Percentiles rank a stretch among this genome's conserved stretches.
Evolutionary conservation across 345 rosid species (phyloP).

Genomic region (Salix purpurea): DNA sequence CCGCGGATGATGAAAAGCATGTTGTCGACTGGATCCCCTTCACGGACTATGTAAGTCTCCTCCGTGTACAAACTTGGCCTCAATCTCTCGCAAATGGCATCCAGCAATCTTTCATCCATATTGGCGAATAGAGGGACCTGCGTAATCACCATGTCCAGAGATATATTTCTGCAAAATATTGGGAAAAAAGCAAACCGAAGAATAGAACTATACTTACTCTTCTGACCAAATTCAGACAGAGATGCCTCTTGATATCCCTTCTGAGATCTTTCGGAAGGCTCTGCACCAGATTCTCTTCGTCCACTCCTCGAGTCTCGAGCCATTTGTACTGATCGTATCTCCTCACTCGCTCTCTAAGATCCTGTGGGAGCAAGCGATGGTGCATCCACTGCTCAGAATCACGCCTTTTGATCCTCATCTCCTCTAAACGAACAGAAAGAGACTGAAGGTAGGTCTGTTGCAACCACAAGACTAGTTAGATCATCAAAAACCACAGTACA

Average conservation of each 20-base stretch:
- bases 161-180: background rate
- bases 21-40: conserved; percentile 86
- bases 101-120: conserved; percentile 79
- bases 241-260: conserved; percentile 84
- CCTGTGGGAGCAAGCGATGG: conserved; percentile 78
- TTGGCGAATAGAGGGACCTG: conserved; percentile 85
- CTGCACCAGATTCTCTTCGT: conserved; percentile 65
- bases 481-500: background rate
- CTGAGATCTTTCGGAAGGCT: conserved; percentile 83
- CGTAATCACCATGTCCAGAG: background rate
- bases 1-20: conserved; percentile 87
- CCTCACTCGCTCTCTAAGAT: conserved; percentile 59
- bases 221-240: conserved; percentile 73
- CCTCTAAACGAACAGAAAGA: conserved; percentile 73
- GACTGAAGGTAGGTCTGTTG: conserved; percentile 80
- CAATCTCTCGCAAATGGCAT: conserved; percentile 84
- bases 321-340: conserved; percentile 75
- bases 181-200: background rate
- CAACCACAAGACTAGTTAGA: conserved; percentile 13
- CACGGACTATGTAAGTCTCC: conserved; percentile 62
- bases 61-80: conserved; percentile 79
- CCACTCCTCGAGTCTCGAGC: conserved; percentile 73
- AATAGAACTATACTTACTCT: conserved; percentile 50
- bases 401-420: conserved; percentile 89
- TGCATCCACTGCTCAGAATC: conserved; percentile 97